A percentile compares a stretch with the other conserved stretches of the same genome.
Evolutionary conservation across 768 basidiomycete species (phyloP).

Genomic region (Floccularia luteovirens): DNA sequence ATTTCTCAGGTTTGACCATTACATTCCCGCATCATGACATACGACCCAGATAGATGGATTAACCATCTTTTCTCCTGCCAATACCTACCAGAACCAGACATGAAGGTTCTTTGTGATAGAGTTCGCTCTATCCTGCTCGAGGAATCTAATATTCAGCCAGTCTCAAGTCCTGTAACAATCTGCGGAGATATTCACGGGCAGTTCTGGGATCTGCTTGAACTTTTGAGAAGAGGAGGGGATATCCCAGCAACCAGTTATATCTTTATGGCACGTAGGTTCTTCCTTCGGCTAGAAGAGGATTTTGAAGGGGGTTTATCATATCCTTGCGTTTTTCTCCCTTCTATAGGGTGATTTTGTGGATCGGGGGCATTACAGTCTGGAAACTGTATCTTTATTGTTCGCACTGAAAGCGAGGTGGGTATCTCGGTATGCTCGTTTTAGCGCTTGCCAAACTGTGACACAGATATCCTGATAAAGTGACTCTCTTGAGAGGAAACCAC

Average conservation of each 20-base stretch:
- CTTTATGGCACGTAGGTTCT: slow-evolving; percentile 80
- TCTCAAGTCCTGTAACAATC: slow-evolving; percentile 88
- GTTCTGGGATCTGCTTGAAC: slow-evolving; percentile 93
- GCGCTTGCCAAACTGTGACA: slow-evolving; percentile 5
- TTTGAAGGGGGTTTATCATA: slow-evolving; percentile 13
- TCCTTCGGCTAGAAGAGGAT: slow-evolving; percentile 13
- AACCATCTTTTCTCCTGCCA: slow-evolving; percentile 80
- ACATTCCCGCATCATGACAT: no score
- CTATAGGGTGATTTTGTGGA: slow-evolving; percentile 94
- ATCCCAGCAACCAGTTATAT: slow-evolving; percentile 90
- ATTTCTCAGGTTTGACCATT: no score
- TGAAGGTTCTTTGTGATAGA: slow-evolving; percentile 88
- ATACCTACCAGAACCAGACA: slow-evolving; percentile 84
- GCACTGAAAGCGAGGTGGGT: slow-evolving; percentile 82
- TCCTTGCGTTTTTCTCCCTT: slow-evolving; percentile 8
- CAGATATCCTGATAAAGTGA: slow-evolving; percentile 91
- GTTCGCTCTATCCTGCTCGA: slow-evolving; percentile 89
- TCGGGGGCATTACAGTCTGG: slow-evolving; percentile 91
- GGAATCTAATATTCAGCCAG: slow-evolving; percentile 96
- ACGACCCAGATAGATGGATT: slow-evolving; percentile 74
- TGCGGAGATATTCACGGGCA: slow-evolving; percentile 98
- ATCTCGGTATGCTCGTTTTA: background rate
- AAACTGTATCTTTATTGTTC: slow-evolving; percentile 86
- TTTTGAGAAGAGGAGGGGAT: slow-evolving; percentile 78
- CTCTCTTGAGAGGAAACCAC: slow-evolving; percentile 89